These are phyloP conservation scores for Pecoramyces ruminantium DNA, from an alignment of 192 early-diverging fungal genomes.

Conservation along the genomic window DNA sequence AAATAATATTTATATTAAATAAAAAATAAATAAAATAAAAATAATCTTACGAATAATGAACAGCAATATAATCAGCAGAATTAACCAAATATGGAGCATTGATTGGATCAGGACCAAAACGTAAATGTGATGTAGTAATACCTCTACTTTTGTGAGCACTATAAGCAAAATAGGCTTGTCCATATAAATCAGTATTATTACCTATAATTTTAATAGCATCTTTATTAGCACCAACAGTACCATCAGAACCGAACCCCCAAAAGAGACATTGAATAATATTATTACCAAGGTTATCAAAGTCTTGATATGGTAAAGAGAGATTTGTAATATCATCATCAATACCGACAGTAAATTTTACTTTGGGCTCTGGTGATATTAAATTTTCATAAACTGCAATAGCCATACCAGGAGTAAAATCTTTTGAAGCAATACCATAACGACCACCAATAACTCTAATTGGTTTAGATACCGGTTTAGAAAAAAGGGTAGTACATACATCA, in stretches of 20 bases:
- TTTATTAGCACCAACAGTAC: background rate
- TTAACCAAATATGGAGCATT: slow-evolving; percentile 13
- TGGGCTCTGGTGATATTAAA: background rate
- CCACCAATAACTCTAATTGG: background rate
- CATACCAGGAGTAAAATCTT: background rate
- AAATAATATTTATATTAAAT: background rate
- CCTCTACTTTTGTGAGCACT: background rate
- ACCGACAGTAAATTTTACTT: background rate
- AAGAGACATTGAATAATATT: background rate
- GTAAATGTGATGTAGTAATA: slow-evolving; percentile 21
- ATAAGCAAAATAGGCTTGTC: background rate
- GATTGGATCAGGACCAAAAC: slow-evolving; percentile 21
- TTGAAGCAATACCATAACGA: background rate
- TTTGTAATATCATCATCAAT: background rate
- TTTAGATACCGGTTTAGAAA: slow-evolving; percentile 12
- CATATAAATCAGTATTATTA: background rate
- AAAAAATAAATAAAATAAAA: slow-evolving; percentile 41
- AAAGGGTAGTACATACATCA: slow-evolving; percentile 60
- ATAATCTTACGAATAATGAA: slow-evolving; percentile 38
- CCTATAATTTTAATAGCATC: background rate
- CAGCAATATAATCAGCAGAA: slow-evolving; percentile 33
- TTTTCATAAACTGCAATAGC: background rate
- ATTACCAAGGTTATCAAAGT: background rate
- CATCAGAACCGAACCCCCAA: background rate
- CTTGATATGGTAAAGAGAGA: background rate